phyloP scores from a whole-genome alignment of 768 basidiomycete genomes.

The Russula earlei region DNA sequence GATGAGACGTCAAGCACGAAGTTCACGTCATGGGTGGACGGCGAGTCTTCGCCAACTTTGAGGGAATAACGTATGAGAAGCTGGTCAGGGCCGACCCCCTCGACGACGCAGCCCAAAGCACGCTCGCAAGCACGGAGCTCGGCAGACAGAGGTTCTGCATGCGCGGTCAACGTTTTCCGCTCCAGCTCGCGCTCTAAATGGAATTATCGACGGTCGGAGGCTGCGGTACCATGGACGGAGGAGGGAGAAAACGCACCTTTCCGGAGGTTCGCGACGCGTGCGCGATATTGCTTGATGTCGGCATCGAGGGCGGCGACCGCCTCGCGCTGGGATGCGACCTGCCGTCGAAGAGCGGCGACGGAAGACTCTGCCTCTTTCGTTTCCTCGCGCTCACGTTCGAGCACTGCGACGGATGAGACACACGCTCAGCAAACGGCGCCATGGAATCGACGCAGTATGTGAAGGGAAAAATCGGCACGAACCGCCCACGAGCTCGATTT shows the following conservation, averaged over 20 bases:
- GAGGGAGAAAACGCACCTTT: constrained; percentile 40
- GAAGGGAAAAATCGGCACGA: constrained; percentile 1
- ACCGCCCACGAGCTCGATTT: constrained; percentile 75
- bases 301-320: constrained; percentile 47
- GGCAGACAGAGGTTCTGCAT: constrained; percentile 42
- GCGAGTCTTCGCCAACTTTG: not conserved
- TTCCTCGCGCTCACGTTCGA: constrained; percentile 66
- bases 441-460: not conserved
- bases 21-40: constrained; percentile 12
- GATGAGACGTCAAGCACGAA: constrained; percentile 18
- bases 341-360: constrained; percentile 51
- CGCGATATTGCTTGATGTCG: constrained; percentile 67
- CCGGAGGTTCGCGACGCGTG: constrained; percentile 47
- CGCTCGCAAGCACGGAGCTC: constrained; percentile 52
- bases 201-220: not conserved
- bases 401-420: constrained; percentile 30
- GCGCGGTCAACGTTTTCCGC: constrained; percentile 40
- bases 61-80: constrained; percentile 60
- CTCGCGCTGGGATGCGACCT: constrained; percentile 55
- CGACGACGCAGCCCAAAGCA: constrained; percentile 54
- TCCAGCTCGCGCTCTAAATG: constrained; percentile 60
- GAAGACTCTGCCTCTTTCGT: constrained; percentile 58
- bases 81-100: constrained; percentile 66
- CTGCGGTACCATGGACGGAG: no score
- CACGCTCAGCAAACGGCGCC: not conserved